Evolutionary conservation across 495 filamentous ascomycete species (phyloP).

Genomic region (Penicillium taxi): DNA sequence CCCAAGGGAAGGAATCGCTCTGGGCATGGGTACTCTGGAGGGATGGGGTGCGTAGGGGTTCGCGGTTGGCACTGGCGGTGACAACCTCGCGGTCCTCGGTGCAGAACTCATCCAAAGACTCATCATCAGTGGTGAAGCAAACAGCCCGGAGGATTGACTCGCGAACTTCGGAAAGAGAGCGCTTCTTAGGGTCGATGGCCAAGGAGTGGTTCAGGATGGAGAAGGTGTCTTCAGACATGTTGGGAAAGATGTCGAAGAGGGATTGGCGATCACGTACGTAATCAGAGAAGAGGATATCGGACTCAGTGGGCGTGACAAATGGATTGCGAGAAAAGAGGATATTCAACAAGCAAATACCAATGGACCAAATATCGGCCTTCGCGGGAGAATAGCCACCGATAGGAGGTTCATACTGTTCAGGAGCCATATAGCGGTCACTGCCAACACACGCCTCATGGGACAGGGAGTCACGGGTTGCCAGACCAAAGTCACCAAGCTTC

Average conservation of each 20-base stretch:
- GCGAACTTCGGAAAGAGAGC: slow-evolving; percentile 69
- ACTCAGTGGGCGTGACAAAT: slow-evolving; percentile 77
- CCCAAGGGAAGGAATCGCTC: slow-evolving; percentile 88
- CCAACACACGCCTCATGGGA: slow-evolving; percentile 86
- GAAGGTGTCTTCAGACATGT: slow-evolving; percentile 96
- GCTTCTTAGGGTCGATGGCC: slow-evolving; percentile 81
- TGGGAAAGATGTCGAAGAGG: slow-evolving; percentile 95
- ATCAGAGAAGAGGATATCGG: slow-evolving; percentile 83
- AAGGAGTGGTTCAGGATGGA: slow-evolving; percentile 83
- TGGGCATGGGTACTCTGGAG: slow-evolving; percentile 78
- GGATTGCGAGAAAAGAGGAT: slow-evolving; percentile 93
- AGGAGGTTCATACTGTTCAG: slow-evolving; percentile 88
- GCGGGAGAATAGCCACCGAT: slow-evolving; percentile 84
- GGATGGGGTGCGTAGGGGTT: slow-evolving; percentile 91
- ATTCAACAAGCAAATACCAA: slow-evolving; percentile 93
- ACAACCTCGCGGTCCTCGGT: slow-evolving; percentile 64
- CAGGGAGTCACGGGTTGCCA: slow-evolving; percentile 81
- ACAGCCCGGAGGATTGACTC: slow-evolving; percentile 68
- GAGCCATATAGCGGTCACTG: slow-evolving; percentile 98
- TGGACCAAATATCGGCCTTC: slow-evolving; percentile 91
- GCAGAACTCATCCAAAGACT: slow-evolving; percentile 88
- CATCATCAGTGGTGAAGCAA: slow-evolving; percentile 92
- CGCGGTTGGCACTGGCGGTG: slow-evolving; percentile 77
- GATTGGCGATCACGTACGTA: slow-evolving; percentile 88
- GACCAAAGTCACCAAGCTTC: slow-evolving; percentile 95